Percentiles rank a stretch among this genome's conserved stretches.
Evolutionary conservation across 2,329 filamentous ascomycete genomes (phyloP).

Genomic region (Diplodia corticola): DNA sequence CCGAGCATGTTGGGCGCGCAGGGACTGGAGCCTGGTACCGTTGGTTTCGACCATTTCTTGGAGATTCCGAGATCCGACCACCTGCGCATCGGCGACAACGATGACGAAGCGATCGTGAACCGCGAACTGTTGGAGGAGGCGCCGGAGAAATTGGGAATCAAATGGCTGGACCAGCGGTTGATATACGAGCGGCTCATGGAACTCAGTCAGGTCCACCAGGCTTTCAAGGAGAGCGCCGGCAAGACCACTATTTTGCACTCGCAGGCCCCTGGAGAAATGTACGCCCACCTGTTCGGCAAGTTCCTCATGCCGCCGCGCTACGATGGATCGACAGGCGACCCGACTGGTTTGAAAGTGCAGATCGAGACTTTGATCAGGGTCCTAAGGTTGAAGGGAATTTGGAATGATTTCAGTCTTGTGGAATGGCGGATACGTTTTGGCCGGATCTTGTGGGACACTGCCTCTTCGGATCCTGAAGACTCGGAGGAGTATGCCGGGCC

Average conservation of each 20-base stretch:
- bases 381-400: slow-evolving; percentile 65
- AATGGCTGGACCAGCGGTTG: slow-evolving; percentile 34
- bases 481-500: slow-evolving; percentile 29
- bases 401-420: slow-evolving; percentile 73
- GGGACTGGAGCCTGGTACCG: slow-evolving; percentile 68
- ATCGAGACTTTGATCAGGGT: slow-evolving; percentile 68
- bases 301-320: slow-evolving; percentile 44
- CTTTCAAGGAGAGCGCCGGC: slow-evolving; percentile 53
- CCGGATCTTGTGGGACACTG: slow-evolving; percentile 66
- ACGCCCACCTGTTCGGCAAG: slow-evolving; percentile 46
- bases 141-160: slow-evolving; percentile 42
- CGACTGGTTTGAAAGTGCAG: slow-evolving; percentile 66
- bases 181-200: slow-evolving; percentile 41
- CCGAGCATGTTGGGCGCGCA: slow-evolving; percentile 74
- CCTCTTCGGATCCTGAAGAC: slow-evolving; percentile 23
- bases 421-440: slow-evolving; percentile 74
- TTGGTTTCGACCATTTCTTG: slow-evolving; percentile 68
- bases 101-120: slow-evolving; percentile 48
- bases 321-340: slow-evolving; percentile 50
- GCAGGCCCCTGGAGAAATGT: slow-evolving; percentile 54
- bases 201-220: slow-evolving; percentile 57
- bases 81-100: slow-evolving; percentile 57
- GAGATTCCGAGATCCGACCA: slow-evolving; percentile 66
- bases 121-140: slow-evolving; percentile 41
- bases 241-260: slow-evolving; percentile 53